Evolutionary conservation across 495 filamentous ascomycete genomes (phyloP), one percentile per base, ranked within the genome.

Genomic region (Niebla homalea): DNA sequence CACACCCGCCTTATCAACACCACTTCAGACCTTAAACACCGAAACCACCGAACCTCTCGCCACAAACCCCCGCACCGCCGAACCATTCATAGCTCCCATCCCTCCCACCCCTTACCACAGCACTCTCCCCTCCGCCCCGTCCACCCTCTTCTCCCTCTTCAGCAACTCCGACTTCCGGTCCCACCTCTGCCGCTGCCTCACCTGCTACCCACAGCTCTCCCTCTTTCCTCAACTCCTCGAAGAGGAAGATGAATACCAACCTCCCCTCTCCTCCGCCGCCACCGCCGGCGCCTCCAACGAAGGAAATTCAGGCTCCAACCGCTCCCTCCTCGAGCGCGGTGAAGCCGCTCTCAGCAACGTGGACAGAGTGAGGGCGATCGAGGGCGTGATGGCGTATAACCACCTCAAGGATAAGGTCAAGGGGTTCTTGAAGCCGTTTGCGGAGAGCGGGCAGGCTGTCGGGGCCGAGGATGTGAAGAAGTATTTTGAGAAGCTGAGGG

Each of bases 361-460:
- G 18, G 92, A 97, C 62, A 81, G 92, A 2, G 89, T 97, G 16
- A 71, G 81, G 18, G 92, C 92, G 4, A 48, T 36, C n/a, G 89
- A 98, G 64, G 92, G 92, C 18, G 90, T 93, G 11, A 94, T 95
- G 87, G 87, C 85, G 12, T 98, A 96, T 64, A 95, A 95, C 57
- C 80, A 92, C 54, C 75, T 98, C 19, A 89, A 90, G 56, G 90
- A 96, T 43, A 89, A 90, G 59, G 79, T 98, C 14, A 96, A 88
- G 73, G 78, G 77, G 3, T 97, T 98, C 62, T 75, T 98, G 51
- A 76, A 84, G 60, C 85, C 94, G 46, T 98, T 94, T 66, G 92
- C 92, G 3, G 90, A 94, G 63, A 88, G 80, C 52, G 89, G 89
- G 1, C 67, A 83, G 64, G 77, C 81, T 3, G 88, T 98, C 12